Evolutionary conservation across 75 land plant species (phyloP), one percentile per base, ranked within the genome.

Genomic region (Selaginella tamariscina): DNA sequence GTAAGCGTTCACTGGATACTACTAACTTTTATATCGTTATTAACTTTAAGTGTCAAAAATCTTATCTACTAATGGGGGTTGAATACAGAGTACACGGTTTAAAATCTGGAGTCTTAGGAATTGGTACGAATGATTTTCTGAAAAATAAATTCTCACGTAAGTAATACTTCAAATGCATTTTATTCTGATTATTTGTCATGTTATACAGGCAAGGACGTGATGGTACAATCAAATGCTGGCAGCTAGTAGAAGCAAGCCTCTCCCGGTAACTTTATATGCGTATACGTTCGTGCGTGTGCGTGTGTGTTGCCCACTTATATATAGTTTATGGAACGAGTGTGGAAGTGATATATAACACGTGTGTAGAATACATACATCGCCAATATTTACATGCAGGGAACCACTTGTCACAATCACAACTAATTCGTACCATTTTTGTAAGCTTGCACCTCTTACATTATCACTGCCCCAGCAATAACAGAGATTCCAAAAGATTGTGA

Each of bases 191-290:
- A 68, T 13, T 32, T 11, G 72, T 69, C 30, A 69, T 28, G 24
- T 2, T 27, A 30, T 32, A 5, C 72, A 90, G 96, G 62, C 96
- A 90, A 71, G 92, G 96, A 56, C 84, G 88, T 68, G 96, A 90
- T 78, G 96, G 96, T 64, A 83, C 88, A 63, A 81, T 88, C 2
- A 90, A 90, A 72, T 85, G 76, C 68, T 90, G 96, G 96, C 85
- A 85, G 39, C 67, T 90, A 32, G 82, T 74, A 55, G 82, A 88
- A 24, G 83, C 83, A 29, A 67, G 70, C 65, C 56, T 88, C 56
- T 90, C 92, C 33, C 81, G 94, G 94, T 84, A 32, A 56, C 1
- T 18, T 30, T 68, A 28, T n/a, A 0, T 32, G 29, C 18, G 31
- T 13, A 9, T 32, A 49, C 32, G 29, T 1, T 69, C 49, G 31